Evolutionary conservation across 225 moss, liverwort and hornwort species (phyloP), one percentile per base, ranked within the genome.

Genomic region (Pleurozium schreberi): DNA sequence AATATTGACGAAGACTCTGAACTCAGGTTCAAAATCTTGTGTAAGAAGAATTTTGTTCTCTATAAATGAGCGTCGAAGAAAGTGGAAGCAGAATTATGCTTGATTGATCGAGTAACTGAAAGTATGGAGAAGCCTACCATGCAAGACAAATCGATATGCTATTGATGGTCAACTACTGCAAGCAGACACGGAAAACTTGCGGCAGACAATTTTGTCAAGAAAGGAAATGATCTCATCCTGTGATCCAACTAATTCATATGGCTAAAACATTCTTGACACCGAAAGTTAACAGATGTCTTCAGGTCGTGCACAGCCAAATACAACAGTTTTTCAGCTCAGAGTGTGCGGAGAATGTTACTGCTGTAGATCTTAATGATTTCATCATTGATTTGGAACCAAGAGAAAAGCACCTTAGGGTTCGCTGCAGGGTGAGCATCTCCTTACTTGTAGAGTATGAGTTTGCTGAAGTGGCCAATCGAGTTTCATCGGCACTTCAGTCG

Each of bases 351-450:
- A 90, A 84, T 83, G 60, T 64, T 27, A 76, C 77, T 59, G 84
- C 55, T 74, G 59, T 91, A 26, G 87, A 91, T 83, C 88, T 94
- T 80, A 88, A 82, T 68, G 78, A 93, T 74, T 86, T 89, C 31
- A 88, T 94, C 81, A 65, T 81, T 69, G 81, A 93, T 53, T 38
- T 55, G 88, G 87, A 87, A 85, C 87, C 87, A 67, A 89, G 70
- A 85, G 87, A 85, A 59, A 87, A 88, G 42, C 57, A 66, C 63
- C 88, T 92, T 47, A 92, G 81, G 83, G 75, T 94, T 86, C 92
- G 86, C 67, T 94, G 93, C 90, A 93, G 91, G 89, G 94, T 94
- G 83, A 68, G 90, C 38, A 62, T 91, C 85, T 65, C 69, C 74
- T 62, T 88, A 33, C 67, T 57, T n/a, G n/a, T n/a, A n/a, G n/a